These are phyloP conservation scores for Noccaea caerulescens DNA, from an alignment of 345 rosid species.

Conservation along the genomic window DNA sequence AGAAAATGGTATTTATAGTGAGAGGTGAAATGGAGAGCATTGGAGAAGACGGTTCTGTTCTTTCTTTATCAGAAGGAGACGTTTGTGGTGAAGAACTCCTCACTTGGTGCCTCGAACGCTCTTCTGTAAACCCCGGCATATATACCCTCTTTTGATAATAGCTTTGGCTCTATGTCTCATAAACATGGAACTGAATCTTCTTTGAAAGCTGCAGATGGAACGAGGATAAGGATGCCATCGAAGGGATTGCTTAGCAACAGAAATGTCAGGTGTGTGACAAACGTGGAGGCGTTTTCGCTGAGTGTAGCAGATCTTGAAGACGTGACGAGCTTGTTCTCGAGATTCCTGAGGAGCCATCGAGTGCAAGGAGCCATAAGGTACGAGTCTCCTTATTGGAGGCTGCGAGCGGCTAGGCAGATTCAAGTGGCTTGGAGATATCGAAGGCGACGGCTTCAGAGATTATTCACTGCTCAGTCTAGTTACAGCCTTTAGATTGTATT, in stretches of 20 bases:
- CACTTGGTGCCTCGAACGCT: constrained; percentile 86
- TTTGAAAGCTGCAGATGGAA: constrained; percentile 54
- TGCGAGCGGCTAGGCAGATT: constrained; percentile 60
- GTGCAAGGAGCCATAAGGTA: constrained; percentile 93
- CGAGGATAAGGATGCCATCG: constrained; percentile 52
- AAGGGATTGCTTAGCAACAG: constrained; percentile 60
- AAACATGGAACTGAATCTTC: constrained; percentile 7
- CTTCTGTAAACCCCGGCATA: constrained; percentile 63
- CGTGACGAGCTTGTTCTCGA: constrained; percentile 67
- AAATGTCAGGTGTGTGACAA: constrained; percentile 65
- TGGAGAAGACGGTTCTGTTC: constrained; percentile 57
- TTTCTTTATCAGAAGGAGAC: constrained; percentile 66
- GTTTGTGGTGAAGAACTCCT: constrained; percentile 92
- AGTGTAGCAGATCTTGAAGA: constrained; percentile 82
- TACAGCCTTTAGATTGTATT: constrained; percentile 17
- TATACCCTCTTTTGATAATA: too few species aligned
- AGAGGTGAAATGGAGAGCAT: constrained; percentile 79
- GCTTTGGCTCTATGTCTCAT: too few species aligned
- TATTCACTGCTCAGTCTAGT: constrained; percentile 29
- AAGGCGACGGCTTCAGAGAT: constrained; percentile 55
- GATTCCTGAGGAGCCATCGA: constrained; percentile 63
- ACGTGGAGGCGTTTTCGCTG: constrained; percentile 88
- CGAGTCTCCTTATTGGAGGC: constrained; percentile 81
- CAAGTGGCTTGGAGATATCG: constrained; percentile 92
- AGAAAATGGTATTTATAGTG: constrained; percentile 85